Base-by-base conservation (phyloP, 2,329 filamentous ascomycete genomes). In the Ophiosphaerella herpotricha region DNA sequence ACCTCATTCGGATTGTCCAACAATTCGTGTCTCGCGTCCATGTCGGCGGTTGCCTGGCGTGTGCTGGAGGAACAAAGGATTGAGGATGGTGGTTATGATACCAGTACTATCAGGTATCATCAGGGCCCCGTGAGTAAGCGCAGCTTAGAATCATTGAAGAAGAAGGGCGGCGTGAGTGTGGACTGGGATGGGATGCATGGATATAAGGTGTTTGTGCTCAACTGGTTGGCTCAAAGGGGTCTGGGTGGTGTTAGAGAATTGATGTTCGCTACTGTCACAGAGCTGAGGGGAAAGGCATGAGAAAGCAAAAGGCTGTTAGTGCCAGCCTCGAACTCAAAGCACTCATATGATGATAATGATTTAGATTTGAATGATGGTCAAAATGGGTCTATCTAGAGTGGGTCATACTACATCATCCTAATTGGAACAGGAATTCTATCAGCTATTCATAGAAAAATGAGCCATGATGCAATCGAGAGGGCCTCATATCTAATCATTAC, bases 221-320 rank as follows among this genome's bases (percentile, higher is more conserved):
- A 80, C 42, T 84, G 85, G 73, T 72, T 95, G 54, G 86, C 87
- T 50, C 76, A 74, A 5, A 81, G 80, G 45, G 88, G 87, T 0
- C 79, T 88, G 39, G 74, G 71, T 9, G 91, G 91, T 0, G 79
- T 93, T 26, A 81, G 82, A 13, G 80, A 86, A 55, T 74, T 95
- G 63, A 87, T 95, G 80, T 88, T 88, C 70, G 90, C 85, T 61
- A 92, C 89, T 1, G 91, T 94, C 83, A 90, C 87, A 68, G 84
- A 87, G 43, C 73, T 93, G 60, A 85, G 85, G 73, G 40, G 49
- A 1, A 43, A 46, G 3, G 36, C 16, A 3, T 50, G 13, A 51
- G 18, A 12, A 18, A 13, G 16, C 8, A 7, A 8, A 5, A 44
- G 32, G 38, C 5, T 11, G 21, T n/a, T 14, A 21, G 18, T 5